Evolutionary conservation across 768 basidiomycete genomes (phyloP).

Genomic region (Gloeophyllum trabeum): DNA sequence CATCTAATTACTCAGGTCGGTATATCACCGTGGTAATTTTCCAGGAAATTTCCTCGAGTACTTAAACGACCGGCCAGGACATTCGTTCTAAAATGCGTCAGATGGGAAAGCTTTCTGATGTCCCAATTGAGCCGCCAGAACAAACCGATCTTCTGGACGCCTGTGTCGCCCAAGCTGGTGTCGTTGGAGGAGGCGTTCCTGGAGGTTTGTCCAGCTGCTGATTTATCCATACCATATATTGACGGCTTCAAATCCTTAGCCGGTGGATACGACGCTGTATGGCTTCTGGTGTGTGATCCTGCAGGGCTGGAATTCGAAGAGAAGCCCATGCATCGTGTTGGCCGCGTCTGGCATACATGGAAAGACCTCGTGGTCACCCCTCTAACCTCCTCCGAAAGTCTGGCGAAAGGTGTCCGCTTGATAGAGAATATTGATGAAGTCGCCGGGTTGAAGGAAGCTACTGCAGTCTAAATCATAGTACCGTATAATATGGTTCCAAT

Average conservation of each 20-base stretch:
- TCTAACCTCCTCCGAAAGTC: conserved; percentile 59
- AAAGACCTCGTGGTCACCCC: conserved; percentile 58
- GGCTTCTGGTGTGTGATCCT: conserved; percentile 73
- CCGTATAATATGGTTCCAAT: no score
- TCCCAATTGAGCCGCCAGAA: conserved; percentile 84
- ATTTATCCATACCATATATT: conserved; percentile 2
- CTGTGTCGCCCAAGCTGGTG: conserved; percentile 69
- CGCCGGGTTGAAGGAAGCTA: conserved; percentile 36
- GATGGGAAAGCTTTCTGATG: conserved; percentile 69
- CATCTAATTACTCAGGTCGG: conserved; percentile 49
- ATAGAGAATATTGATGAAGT: conserved; percentile 50
- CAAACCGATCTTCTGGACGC: conserved; percentile 78
- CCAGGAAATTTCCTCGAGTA: no score
- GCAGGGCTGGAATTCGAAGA: conserved; percentile 19
- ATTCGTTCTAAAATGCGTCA: conserved; percentile 73
- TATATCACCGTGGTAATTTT: no score
- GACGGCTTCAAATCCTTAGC: conserved; percentile 48
- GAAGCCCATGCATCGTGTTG: conserved; percentile 48
- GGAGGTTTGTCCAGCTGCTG: conserved; percentile 54
- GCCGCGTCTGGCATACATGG: conserved; percentile 59
- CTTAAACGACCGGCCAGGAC: conserved; percentile 31
- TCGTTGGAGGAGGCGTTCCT: conserved; percentile 92
- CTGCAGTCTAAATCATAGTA: conserved; percentile 1
- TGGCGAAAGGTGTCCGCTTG: conserved; percentile 44
- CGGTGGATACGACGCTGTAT: conserved; percentile 95